Percentiles rank a stretch among this genome's conserved stretches.
phyloP scores from a whole-genome alignment of 2,329 filamentous ascomycete genomes.

The Fusarium gaditjirri region DNA sequence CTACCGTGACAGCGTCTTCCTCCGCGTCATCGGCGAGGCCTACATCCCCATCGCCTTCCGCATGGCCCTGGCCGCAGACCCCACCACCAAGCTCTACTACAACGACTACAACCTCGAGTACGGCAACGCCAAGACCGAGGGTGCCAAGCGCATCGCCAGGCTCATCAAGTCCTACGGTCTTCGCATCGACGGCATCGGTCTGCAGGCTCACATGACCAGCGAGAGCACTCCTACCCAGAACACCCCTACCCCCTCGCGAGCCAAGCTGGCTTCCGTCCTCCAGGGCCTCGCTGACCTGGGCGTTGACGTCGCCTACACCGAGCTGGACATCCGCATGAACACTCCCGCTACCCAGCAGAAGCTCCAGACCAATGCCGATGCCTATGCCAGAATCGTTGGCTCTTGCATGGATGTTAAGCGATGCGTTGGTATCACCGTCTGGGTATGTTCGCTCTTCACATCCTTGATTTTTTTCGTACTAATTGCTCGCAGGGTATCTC shows the following conservation, averaged over 20 bases:
- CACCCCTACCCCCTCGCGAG: slow-evolving; percentile 9
- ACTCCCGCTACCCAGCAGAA: slow-evolving; percentile 6
- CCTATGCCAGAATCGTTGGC: slow-evolving; percentile 10
- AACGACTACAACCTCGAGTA: slow-evolving; percentile 28
- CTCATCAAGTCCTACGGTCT: slow-evolving; percentile 16
- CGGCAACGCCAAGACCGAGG: slow-evolving; percentile 3
- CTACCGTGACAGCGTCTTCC: slow-evolving; percentile 16
- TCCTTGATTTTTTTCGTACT: background rate
- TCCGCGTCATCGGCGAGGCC: slow-evolving; percentile 12
- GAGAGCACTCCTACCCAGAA: slow-evolving; percentile 19
- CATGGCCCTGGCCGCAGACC: slow-evolving; percentile 17
- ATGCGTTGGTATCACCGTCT: slow-evolving; percentile 19
- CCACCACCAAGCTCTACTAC: slow-evolving; percentile 21
- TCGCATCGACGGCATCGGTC: slow-evolving; percentile 16
- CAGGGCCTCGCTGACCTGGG: slow-evolving; percentile 5
- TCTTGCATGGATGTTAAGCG: slow-evolving; percentile 22
- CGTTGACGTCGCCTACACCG: slow-evolving; percentile 13
- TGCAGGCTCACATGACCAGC: slow-evolving; percentile 23
- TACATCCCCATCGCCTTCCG: slow-evolving; percentile 24
- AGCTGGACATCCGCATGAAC: slow-evolving; percentile 18
- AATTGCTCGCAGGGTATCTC: slow-evolving; percentile 4
- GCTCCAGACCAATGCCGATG: slow-evolving; percentile 9
- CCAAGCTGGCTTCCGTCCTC: background rate
- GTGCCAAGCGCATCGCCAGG: slow-evolving; percentile 13
- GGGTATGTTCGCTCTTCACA: background rate